Percentiles rank a stretch among this genome's conserved stretches.
Conservation (phyloP, 2,329 filamentous ascomycete species). For the Akanthomyces uredinophilus region DNA sequence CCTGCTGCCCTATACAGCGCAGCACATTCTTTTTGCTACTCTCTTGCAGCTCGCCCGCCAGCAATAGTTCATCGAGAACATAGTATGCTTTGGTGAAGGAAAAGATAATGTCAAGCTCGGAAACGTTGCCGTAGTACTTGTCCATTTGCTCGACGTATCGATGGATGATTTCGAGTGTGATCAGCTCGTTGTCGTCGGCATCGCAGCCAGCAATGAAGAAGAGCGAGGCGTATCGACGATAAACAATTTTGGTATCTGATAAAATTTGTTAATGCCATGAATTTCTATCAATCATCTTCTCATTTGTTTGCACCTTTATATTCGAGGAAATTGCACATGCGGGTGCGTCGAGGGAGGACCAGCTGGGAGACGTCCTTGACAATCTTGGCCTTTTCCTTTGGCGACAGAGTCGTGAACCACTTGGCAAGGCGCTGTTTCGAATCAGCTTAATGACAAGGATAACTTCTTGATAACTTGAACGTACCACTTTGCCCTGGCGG, state of each 20-base stretch:
- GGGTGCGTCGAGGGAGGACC: slow-evolving; percentile 87
- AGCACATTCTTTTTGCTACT: slow-evolving; percentile 99
- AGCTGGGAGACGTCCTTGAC: slow-evolving; percentile 99
- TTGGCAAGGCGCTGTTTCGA: slow-evolving; percentile 83
- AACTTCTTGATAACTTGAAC: slow-evolving; percentile 32
- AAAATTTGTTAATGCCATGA: not conserved
- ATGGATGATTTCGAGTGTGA: slow-evolving; percentile 97
- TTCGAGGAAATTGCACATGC: slow-evolving; percentile 99
- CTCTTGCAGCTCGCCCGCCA: slow-evolving; percentile 96
- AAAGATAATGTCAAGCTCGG: slow-evolving; percentile 99
- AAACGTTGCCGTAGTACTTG: slow-evolving; percentile 99
- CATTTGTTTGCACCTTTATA: slow-evolving; percentile 72
- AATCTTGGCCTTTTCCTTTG: slow-evolving; percentile 98
- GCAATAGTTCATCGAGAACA: slow-evolving; percentile 90
- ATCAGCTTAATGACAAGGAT: slow-evolving; percentile 17
- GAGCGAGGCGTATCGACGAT: slow-evolving; percentile 95
- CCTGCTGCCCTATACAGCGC: slow-evolving; percentile 92
- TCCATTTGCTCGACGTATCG: slow-evolving; percentile 99
- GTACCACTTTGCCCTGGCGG: slow-evolving; percentile 97
- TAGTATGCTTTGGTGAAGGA: slow-evolving; percentile 99
- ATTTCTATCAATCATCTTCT: not conserved
- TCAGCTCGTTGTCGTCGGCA: slow-evolving; percentile 96
- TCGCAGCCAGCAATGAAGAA: slow-evolving; percentile 99
- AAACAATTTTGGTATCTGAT: slow-evolving; percentile 94
- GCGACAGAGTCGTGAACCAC: slow-evolving; percentile 97